phyloP scores from a whole-genome alignment of 1,284 basidiomycete species.

The Stygiomarasmius scandens region DNA sequence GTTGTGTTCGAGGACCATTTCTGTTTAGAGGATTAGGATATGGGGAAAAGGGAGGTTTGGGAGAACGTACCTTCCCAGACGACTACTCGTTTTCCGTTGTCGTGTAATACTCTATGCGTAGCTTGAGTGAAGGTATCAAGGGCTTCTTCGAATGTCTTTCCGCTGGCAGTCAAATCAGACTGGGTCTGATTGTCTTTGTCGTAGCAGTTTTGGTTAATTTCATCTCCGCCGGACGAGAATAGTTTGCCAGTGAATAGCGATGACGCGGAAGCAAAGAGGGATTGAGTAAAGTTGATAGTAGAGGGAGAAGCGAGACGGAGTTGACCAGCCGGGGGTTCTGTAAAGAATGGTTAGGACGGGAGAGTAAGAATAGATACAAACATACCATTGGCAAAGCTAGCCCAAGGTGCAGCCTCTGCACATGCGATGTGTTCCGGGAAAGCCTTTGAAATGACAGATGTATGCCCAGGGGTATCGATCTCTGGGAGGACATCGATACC shows the following conservation, averaged over 20 bases:
- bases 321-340: slow-evolving; percentile 82
- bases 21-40: slow-evolving; percentile 21
- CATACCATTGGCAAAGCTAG: slow-evolving; percentile 58
- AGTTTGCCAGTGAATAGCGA: slow-evolving; percentile 57
- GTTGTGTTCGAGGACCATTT: slow-evolving; percentile 71
- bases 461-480: slow-evolving; percentile 84
- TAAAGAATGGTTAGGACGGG: neutral
- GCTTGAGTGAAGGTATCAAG: slow-evolving; percentile 39
- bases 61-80: slow-evolving; percentile 44
- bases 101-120: slow-evolving; percentile 37
- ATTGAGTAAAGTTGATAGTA: slow-evolving; percentile 47
- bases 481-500: slow-evolving; percentile 82
- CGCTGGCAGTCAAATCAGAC: slow-evolving; percentile 46
- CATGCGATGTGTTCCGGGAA: slow-evolving; percentile 81
- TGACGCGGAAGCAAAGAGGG: slow-evolving; percentile 40
- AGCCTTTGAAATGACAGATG: slow-evolving; percentile 63
- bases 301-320: slow-evolving; percentile 63
- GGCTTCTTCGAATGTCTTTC: slow-evolving; percentile 63
- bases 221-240: slow-evolving; percentile 84
- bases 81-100: slow-evolving; percentile 44
- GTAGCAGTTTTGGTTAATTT: slow-evolving; percentile 80
- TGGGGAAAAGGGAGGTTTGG: too few species aligned
- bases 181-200: slow-evolving; percentile 62
- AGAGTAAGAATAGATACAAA: slow-evolving; percentile 10
- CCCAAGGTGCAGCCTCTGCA: slow-evolving; percentile 63